phyloP scores from a whole-genome alignment of 768 basidiomycete genomes.

The Auricularia sp. region DNA sequence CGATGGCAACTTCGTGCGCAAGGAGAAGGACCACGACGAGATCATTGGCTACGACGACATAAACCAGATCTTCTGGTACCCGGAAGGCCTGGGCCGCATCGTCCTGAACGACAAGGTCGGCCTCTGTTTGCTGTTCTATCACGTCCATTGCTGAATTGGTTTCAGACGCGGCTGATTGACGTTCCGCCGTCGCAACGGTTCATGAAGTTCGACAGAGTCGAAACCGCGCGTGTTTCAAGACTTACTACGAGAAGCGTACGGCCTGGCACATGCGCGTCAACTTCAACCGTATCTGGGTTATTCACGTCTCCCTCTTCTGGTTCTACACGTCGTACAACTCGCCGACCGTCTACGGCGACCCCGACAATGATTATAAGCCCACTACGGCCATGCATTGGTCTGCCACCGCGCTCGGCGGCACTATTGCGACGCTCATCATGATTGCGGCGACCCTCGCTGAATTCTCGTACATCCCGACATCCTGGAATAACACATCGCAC shows the following conservation, averaged over 20 bases:
- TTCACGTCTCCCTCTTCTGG: conserved; percentile 90
- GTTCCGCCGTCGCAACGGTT: conserved; percentile 85
- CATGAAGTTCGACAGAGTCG: conserved; percentile 93
- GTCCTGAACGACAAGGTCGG: conserved; percentile 76
- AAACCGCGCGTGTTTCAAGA: conserved; percentile 97
- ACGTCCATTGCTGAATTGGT: too few relatives aligned
- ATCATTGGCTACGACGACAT: conserved; percentile 99
- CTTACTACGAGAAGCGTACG: conserved; percentile 94
- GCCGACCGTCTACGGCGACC: conserved; percentile 65
- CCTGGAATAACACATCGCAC: too few relatives aligned
- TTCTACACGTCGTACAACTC: conserved; percentile 95
- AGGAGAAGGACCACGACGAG: conserved; percentile 85
- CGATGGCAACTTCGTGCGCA: conserved; percentile 87
- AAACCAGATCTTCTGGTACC: conserved; percentile 99
- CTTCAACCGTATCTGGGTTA: conserved; percentile 99
- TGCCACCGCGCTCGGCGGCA: too few relatives aligned
- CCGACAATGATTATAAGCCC: conserved; percentile 32
- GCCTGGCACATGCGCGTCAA: conserved; percentile 96
- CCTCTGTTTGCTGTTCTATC: too few relatives aligned
- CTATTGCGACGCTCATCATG: too few relatives aligned
- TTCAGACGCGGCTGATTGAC: conserved; percentile 80
- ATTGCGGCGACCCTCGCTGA: too few relatives aligned
- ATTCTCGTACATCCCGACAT: too few relatives aligned
- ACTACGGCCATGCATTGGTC: conserved; percentile 84
- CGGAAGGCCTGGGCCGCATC: conserved; percentile 92